Evolutionary conservation across 2,329 filamentous ascomycete genomes (phyloP).

Genomic region (Dothiorella sarmentorum): DNA sequence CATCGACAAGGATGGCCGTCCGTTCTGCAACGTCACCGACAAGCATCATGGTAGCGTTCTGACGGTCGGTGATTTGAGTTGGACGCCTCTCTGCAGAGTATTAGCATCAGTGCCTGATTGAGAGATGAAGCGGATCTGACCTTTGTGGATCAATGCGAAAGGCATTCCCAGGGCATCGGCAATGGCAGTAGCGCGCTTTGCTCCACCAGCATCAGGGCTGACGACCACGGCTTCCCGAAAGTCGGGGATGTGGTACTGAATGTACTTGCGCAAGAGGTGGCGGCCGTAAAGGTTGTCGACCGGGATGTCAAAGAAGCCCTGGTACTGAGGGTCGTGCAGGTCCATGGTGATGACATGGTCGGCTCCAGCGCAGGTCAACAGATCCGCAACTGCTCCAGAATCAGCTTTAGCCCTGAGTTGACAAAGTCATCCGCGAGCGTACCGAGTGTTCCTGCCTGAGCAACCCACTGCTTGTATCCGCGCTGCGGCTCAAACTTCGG

Average conservation of each 20-base stretch:
- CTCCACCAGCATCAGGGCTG: slow-evolving; percentile 92
- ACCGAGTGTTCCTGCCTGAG: slow-evolving; percentile 85
- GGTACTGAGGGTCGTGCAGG: slow-evolving; percentile 91
- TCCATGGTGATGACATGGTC: slow-evolving; percentile 99
- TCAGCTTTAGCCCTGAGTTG: background rate
- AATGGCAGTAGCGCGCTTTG: slow-evolving; percentile 92
- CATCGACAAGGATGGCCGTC: slow-evolving; percentile 87
- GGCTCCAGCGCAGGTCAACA: slow-evolving; percentile 90
- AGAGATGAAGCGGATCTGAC: slow-evolving; percentile 20
- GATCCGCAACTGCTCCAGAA: slow-evolving; percentile 63
- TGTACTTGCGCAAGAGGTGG: slow-evolving; percentile 65
- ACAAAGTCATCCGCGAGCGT: background rate
- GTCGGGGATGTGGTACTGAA: slow-evolving; percentile 77
- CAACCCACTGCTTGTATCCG: slow-evolving; percentile 98
- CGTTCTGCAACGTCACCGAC: slow-evolving; percentile 80
- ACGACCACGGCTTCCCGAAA: slow-evolving; percentile 87
- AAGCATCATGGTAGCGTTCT: slow-evolving; percentile 84
- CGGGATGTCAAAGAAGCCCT: slow-evolving; percentile 98
- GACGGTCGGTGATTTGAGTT: slow-evolving; percentile 80
- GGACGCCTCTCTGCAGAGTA: slow-evolving; percentile 72
- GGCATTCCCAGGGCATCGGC: slow-evolving; percentile 90
- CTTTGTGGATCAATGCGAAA: slow-evolving; percentile 98
- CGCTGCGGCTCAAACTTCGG: slow-evolving; percentile 72
- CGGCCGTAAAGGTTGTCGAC: slow-evolving; percentile 95
- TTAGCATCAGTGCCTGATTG: background rate